Evolutionary conservation across 805 yeast species (phyloP), one percentile per base, ranked within the genome.

Genomic region (Torulaspora microellipsoides): DNA sequence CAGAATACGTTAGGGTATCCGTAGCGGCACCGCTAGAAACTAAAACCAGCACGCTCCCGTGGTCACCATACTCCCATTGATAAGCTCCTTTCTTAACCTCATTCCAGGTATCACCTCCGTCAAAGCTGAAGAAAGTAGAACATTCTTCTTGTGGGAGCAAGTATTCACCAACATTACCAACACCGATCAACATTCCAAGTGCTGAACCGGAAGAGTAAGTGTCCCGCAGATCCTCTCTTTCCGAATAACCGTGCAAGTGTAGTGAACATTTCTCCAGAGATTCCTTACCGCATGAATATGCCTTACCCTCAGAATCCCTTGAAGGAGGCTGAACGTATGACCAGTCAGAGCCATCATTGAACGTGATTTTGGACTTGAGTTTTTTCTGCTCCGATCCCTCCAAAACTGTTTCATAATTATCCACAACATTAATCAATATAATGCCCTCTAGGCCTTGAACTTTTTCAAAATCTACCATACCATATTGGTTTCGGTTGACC

Each of bases 31-130:
- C 69, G 5, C 76, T 78, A 31, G 80, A 72, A 1, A 84, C 91
- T 38, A 90, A 62, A 1, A 87, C 87, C 38, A 93, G 65, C 29
- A 93, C 75, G 0, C 95, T 81, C 13, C 99, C 99, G 51, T 87
- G 85, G 64, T 93, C 99, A 49, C 98, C 98, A 63, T 73, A 93
- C 65, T 90, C 98, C 98, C 98, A 93, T 77, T 84, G 83, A 54
- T 78, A 76, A 1, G 79, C 74, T 3, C 95, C 93, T 47, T 83
- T 78, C 46, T 67, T 72, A 25, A 91, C 69, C 64, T 87, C 95
- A 40, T 65, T 77, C 98, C 98, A 93, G 3, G 89, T 76, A 12
- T 80, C 67, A 45, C 99, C 99, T 2, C 93, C 99, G 66, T 93
- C 98, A n/a, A 75, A 71, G 3, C 95, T 80, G 48, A 93, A 65